Conservation (phyloP, 495 filamentous ascomycete genomes). For the Astrothelium subdiscretum region DNA sequence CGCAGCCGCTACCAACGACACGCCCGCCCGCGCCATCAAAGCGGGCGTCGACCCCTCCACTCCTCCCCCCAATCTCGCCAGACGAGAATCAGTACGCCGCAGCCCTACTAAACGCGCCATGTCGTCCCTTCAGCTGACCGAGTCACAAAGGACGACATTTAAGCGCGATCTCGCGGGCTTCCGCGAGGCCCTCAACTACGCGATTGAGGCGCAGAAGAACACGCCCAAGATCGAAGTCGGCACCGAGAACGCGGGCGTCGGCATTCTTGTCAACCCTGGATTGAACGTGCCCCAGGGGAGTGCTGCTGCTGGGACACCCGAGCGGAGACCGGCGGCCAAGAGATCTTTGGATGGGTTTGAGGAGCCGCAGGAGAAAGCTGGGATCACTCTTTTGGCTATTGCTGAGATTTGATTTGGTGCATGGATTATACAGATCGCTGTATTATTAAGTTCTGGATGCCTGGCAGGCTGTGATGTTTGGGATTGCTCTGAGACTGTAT, state of each 20-base stretch:
- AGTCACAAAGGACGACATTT: conserved; percentile 7
- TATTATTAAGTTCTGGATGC: not conserved
- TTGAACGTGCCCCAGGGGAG: conserved; percentile 19
- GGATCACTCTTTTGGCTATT: conserved; percentile 22
- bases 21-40: conserved; percentile 7
- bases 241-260: conserved; percentile 12
- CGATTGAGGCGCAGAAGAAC: conserved; percentile 20
- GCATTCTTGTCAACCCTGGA: conserved; percentile 20
- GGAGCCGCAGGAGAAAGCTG: conserved; percentile 12
- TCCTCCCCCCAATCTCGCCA: not conserved
- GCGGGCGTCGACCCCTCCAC: conserved; percentile 10
- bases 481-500: not conserved
- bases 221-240: conserved; percentile 22
- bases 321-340: not conserved
- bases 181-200: conserved; percentile 19
- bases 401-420: conserved; percentile 13
- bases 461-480: not conserved
- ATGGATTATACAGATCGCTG: not conserved
- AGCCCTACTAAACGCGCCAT: not conserved
- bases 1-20: conserved; percentile 6
- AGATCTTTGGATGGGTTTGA: conserved; percentile 9
- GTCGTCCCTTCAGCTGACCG: conserved; percentile 1
- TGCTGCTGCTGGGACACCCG: conserved; percentile 7
- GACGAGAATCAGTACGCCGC: not conserved
- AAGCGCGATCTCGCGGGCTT: conserved; percentile 21